Conservation (phyloP, 768 basidiomycete species). For the Hydnomerulius pinastri region DNA sequence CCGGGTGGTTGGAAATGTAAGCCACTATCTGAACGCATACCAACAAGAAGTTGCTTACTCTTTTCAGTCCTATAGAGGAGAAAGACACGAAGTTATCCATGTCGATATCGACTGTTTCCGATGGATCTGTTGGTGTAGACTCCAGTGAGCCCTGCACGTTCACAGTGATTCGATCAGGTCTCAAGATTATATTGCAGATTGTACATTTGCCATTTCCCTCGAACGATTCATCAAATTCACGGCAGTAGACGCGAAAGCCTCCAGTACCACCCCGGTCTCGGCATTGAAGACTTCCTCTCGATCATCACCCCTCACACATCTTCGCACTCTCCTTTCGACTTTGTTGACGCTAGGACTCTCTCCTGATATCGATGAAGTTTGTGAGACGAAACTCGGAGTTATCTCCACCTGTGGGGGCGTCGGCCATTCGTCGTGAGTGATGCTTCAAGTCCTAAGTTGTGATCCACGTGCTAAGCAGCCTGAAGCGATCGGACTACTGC, state of each 20-base stretch:
- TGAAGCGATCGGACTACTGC: slow-evolving; percentile 36
- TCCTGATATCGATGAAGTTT: slow-evolving; percentile 68
- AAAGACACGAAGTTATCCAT: slow-evolving; percentile 25
- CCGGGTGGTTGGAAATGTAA: slow-evolving; percentile 77
- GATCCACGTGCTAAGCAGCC: neutral
- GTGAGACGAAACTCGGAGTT: slow-evolving; percentile 57
- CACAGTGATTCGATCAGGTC: slow-evolving; percentile 26
- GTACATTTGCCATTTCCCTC: slow-evolving; percentile 50
- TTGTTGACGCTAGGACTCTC: slow-evolving; percentile 73
- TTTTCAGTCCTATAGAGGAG: slow-evolving; percentile 26
- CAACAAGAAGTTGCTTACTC: neutral
- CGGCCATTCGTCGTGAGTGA: slow-evolving; percentile 55
- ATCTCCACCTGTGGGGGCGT: slow-evolving; percentile 36
- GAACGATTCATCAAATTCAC: slow-evolving; percentile 54
- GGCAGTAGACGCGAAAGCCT: slow-evolving; percentile 50
- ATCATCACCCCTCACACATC: slow-evolving; percentile 50
- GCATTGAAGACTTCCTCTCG: slow-evolving; percentile 27
- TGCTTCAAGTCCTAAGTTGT: neutral
- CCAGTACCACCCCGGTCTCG: slow-evolving; percentile 48
- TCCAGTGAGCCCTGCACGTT: slow-evolving; percentile 22
- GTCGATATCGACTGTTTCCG: slow-evolving; percentile 28
- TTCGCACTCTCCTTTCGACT: slow-evolving; percentile 62
- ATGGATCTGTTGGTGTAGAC: slow-evolving; percentile 14
- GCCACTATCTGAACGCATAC: slow-evolving; percentile 7
- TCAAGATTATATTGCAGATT: slow-evolving; percentile 36